Percentiles rank a stretch among this genome's conserved stretches.
Evolutionary conservation across 169 alveolate genomes (phyloP).

Genomic region (Plasmodium vivax): DNA sequence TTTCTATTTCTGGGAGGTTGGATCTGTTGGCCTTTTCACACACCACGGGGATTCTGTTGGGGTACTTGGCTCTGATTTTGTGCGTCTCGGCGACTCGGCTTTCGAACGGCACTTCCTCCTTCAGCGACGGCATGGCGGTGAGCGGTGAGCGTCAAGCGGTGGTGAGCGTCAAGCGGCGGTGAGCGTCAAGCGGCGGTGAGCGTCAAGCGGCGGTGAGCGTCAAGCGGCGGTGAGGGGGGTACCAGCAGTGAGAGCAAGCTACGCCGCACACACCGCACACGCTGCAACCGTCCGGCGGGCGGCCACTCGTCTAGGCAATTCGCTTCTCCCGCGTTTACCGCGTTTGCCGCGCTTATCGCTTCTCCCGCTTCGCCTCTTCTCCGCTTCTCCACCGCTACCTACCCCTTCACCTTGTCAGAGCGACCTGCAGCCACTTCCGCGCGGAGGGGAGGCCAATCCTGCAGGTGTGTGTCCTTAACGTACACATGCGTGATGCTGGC

Average conservation of each 20-base stretch:
- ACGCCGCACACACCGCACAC: background rate
- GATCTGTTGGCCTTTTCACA: constrained; percentile 84
- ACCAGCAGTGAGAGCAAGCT: background rate
- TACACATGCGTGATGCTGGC: background rate
- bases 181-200: background rate
- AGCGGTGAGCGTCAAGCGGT: background rate
- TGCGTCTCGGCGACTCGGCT: constrained; percentile 88
- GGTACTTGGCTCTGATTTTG: constrained; percentile 88
- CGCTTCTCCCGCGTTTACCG: background rate
- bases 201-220: no score
- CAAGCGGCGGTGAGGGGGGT: background rate
- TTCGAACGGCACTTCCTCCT: constrained; percentile 78
- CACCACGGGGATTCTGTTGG: constrained; percentile 92
- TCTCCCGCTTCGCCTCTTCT: background rate
- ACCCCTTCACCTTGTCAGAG: background rate
- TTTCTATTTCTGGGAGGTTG: constrained; percentile 73
- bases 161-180: background rate
- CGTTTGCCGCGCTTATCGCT: no score
- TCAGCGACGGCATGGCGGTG: constrained; percentile 60
- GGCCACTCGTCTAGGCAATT: background rate
- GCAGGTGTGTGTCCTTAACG: background rate
- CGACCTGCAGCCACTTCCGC: background rate
- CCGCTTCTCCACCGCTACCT: background rate
- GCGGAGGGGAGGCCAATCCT: background rate
- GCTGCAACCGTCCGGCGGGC: background rate